Percentiles rank a stretch among this genome's conserved stretches.
Conservation (phyloP, 345 rosid species). For the Gossypioides kirkii region DNA sequence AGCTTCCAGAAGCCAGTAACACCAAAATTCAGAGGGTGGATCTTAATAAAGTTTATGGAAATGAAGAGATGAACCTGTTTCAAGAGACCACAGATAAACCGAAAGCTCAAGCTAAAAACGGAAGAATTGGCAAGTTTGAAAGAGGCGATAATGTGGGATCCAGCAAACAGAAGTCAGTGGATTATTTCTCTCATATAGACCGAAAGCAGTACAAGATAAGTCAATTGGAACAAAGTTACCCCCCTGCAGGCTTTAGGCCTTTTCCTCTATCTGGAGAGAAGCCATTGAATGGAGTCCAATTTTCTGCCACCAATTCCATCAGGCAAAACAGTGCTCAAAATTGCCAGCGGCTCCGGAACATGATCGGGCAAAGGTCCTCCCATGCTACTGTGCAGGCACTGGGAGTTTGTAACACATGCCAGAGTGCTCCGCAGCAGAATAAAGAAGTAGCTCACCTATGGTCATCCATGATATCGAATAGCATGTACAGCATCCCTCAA, state of each 20-base stretch:
- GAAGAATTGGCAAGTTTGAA: conserved; percentile 30
- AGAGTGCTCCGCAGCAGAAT: conserved; percentile 38
- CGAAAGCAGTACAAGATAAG: conserved; percentile 17
- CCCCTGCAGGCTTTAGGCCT: conserved; percentile 30
- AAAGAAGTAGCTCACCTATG: conserved; percentile 46
- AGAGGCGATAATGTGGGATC: conserved; percentile 28
- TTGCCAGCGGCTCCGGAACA: conserved; percentile 44
- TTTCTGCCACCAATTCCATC: conserved; percentile 35
- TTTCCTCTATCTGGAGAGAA: conserved; percentile 43
- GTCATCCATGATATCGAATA: conserved; percentile 48
- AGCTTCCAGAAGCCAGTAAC: conserved; percentile 27
- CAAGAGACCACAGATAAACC: conserved; percentile 34
- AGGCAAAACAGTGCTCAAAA: conserved; percentile 30
- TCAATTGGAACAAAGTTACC: conserved; percentile 35
- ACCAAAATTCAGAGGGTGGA: conserved; percentile 36
- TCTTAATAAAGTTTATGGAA: conserved; percentile 38
- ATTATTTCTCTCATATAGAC: conserved; percentile 38
- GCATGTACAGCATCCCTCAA: conserved; percentile 31
- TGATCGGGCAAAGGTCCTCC: conserved; percentile 34
- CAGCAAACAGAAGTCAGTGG: conserved; percentile 33
- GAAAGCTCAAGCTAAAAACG: conserved; percentile 33
- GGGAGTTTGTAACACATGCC: conserved; percentile 43
- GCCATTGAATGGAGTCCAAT: conserved; percentile 34
- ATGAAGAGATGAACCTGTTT: conserved; percentile 28
- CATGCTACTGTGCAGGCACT: conserved; percentile 28